A percentile compares a stretch with the other conserved stretches of the same genome.
These are phyloP conservation scores for Physocladia obscura DNA, from an alignment of 192 early-diverging fungal species.

Conservation along the genomic window DNA sequence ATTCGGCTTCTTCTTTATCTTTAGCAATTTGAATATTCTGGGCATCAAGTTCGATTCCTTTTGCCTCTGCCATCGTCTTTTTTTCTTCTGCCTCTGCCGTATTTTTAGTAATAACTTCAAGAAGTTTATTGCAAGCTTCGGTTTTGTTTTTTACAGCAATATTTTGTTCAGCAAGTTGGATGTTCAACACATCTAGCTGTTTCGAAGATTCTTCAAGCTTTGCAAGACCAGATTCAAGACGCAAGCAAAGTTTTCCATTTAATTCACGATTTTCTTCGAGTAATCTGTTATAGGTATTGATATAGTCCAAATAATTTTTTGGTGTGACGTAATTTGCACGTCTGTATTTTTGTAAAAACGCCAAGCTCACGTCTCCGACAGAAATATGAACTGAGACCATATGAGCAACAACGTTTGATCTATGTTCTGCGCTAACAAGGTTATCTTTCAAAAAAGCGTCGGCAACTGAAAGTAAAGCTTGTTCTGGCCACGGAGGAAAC, in stretches of 20 bases:
- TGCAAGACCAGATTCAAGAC: constrained; percentile 57
- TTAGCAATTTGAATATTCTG: constrained; percentile 64
- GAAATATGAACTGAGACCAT: constrained; percentile 63
- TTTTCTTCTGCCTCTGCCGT: constrained; percentile 62
- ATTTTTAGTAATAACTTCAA: constrained; percentile 63
- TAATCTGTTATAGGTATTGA: constrained; percentile 58
- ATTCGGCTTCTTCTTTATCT: constrained; percentile 68
- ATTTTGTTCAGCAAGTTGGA: constrained; percentile 61
- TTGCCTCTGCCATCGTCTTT: constrained; percentile 59
- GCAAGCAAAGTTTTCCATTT: constrained; percentile 52
- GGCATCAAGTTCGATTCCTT: constrained; percentile 52
- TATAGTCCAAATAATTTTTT: constrained; percentile 64
- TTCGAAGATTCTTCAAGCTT: constrained; percentile 60
- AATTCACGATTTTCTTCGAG: constrained; percentile 56
- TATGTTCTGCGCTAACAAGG: constrained; percentile 46
- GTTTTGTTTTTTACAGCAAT: constrained; percentile 63
- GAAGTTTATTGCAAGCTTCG: constrained; percentile 61
- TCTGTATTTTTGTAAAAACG: constrained; percentile 61
- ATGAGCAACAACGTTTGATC: constrained; percentile 49
- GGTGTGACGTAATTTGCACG: constrained; percentile 62
- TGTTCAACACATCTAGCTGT: constrained; percentile 60
- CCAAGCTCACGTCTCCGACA: constrained; percentile 49
- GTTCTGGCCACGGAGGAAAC: constrained; percentile 67
- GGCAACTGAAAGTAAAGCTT: constrained; percentile 60
- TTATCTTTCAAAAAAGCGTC: constrained; percentile 57